These are phyloP conservation scores for Sporothrix protearum DNA, from an alignment of 2,329 filamentous ascomycete species.

Conservation along the genomic window DNA sequence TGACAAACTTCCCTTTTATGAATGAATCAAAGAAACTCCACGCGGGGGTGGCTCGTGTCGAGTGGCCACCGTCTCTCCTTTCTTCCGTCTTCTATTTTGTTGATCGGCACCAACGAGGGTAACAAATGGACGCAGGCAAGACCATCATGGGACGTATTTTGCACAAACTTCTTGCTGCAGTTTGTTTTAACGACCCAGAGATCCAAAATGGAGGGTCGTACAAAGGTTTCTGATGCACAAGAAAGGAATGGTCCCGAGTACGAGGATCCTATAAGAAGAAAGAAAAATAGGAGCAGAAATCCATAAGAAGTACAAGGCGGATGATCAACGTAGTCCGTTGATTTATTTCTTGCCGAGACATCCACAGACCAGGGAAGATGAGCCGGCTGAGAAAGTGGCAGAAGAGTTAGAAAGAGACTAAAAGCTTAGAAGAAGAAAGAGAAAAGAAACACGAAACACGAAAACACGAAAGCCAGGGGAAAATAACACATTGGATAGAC, in stretches of 20 bases:
- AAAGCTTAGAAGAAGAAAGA: background rate
- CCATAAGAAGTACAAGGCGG: background rate
- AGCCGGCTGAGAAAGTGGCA: background rate
- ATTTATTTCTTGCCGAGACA: background rate
- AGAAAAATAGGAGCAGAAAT: background rate
- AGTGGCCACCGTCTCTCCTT: background rate
- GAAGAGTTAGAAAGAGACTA: background rate
- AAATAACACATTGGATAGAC: background rate
- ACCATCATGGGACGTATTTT: conserved; percentile 1
- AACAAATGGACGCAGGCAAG: background rate
- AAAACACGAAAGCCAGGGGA: too few relatives aligned
- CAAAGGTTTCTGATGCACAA: background rate
- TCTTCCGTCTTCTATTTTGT: background rate
- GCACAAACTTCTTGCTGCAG: background rate
- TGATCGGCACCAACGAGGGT: background rate
- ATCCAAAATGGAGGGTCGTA: background rate
- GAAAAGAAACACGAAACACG: background rate
- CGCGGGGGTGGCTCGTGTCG: background rate
- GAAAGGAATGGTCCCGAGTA: background rate
- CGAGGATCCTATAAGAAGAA: background rate
- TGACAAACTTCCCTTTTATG: background rate
- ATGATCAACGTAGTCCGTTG: background rate
- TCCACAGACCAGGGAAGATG: background rate
- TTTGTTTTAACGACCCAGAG: background rate
- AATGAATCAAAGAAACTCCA: background rate